A percentile compares a stretch with the other conserved stretches of the same genome.
Evolutionary conservation across 192 early-diverging fungal genomes (phyloP).

Genomic region (Coemansia sp.): DNA sequence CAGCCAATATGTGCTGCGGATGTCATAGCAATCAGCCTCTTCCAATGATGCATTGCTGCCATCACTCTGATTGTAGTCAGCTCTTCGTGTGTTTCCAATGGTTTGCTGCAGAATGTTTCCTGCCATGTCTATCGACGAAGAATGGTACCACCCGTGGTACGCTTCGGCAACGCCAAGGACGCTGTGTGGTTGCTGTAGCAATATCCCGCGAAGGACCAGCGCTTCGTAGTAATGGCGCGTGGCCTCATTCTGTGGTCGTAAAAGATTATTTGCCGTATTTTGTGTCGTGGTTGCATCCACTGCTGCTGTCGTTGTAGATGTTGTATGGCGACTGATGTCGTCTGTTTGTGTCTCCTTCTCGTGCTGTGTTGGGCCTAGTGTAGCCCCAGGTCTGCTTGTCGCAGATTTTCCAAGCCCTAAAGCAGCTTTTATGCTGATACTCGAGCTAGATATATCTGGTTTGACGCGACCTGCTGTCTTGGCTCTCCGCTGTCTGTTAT

Average conservation of each 20-base stretch:
- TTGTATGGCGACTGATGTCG: not conserved
- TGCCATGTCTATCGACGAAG: conserved; percentile 19
- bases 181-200: conserved; percentile 36
- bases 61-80: not conserved
- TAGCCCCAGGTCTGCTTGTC: not conserved
- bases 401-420: not conserved
- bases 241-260: conserved; percentile 31
- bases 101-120: conserved; percentile 39
- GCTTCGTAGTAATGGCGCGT: conserved; percentile 32
- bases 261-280: not conserved
- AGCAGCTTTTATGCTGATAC: too few relatives aligned
- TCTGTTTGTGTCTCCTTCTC: conserved; percentile 3
- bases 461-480: conserved; percentile 3
- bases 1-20: conserved; percentile 50
- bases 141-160: conserved; percentile 50
- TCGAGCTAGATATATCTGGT: too few relatives aligned
- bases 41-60: not conserved
- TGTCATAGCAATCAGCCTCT: conserved; percentile 16
- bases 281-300: conserved; percentile 1
- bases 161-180: conserved; percentile 43
- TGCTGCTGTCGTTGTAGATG: not conserved
- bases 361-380: not conserved
- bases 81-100: conserved; percentile 1
- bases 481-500: conserved; percentile 6
- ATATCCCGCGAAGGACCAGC: conserved; percentile 43